phyloP scores from a whole-genome alignment of 2,329 filamentous ascomycete genomes.

The Cladosporium austrohemisphaericum region DNA sequence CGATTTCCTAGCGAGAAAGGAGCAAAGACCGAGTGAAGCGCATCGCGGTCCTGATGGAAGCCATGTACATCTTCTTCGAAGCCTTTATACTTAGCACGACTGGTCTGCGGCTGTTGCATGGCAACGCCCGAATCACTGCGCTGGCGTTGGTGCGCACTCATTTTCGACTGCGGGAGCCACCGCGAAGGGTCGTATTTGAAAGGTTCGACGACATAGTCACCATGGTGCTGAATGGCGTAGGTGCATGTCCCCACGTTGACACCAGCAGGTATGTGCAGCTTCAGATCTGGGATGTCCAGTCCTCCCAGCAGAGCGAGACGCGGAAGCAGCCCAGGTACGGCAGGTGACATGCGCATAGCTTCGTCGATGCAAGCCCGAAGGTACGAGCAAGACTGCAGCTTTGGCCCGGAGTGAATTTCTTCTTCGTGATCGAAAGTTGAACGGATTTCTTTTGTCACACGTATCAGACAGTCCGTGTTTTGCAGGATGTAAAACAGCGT shows the following conservation, averaged over 20 bases:
- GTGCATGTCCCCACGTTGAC: slow-evolving; percentile 33
- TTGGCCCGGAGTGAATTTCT: slow-evolving; percentile 29
- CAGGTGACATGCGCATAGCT: slow-evolving; percentile 44
- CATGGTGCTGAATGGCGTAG: slow-evolving; percentile 37
- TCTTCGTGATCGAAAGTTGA: slow-evolving; percentile 33
- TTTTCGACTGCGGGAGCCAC: slow-evolving; percentile 20
- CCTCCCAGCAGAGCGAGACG: slow-evolving; percentile 33
- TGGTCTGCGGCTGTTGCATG: background rate
- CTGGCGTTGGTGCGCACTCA: background rate
- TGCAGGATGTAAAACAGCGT: slow-evolving; percentile 45
- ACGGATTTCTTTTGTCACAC: slow-evolving; percentile 34
- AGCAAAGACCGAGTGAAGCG: slow-evolving; percentile 62
- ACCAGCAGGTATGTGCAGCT: slow-evolving; percentile 35
- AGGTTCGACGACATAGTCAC: slow-evolving; percentile 27
- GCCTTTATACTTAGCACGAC: too few species aligned
- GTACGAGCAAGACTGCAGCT: slow-evolving; percentile 38
- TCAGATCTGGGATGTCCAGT: slow-evolving; percentile 30
- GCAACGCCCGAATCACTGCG: slow-evolving; percentile 8
- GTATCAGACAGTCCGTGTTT: slow-evolving; percentile 34
- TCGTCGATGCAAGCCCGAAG: slow-evolving; percentile 48
- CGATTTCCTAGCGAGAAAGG: slow-evolving; percentile 68
- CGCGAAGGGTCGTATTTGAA: slow-evolving; percentile 29
- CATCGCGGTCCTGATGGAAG: slow-evolving; percentile 18
- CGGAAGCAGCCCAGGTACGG: slow-evolving; percentile 35
- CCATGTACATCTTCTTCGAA: slow-evolving; percentile 7